Conservation (phyloP, 495 filamentous ascomycete genomes). For the Bathelium albidoporum region DNA sequence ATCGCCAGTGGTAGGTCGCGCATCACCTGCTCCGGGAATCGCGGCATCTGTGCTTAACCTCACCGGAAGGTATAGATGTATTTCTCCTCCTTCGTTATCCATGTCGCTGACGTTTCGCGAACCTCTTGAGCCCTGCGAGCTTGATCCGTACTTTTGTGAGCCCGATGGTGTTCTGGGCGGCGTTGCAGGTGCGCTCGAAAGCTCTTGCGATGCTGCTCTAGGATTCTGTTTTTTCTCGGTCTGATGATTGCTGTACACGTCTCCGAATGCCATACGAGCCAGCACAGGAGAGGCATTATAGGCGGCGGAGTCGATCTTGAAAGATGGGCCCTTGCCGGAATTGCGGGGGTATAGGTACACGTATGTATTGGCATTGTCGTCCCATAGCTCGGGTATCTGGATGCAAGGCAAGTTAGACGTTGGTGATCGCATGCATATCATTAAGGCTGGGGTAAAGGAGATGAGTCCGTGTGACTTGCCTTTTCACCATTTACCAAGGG, state of each 20-base stretch:
- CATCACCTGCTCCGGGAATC: conserved; percentile 26
- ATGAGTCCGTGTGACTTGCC: not conserved
- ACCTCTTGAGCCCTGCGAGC: conserved; percentile 28
- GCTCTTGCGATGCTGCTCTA: conserved; percentile 10
- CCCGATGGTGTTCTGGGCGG: conserved; percentile 9
- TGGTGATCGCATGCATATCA: not conserved
- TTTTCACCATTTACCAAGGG: conserved; percentile 10
- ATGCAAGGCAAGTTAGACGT: not conserved
- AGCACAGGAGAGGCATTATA: conserved; percentile 63
- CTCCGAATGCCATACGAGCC: conserved; percentile 56
- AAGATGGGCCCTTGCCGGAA: conserved; percentile 58
- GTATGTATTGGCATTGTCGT: conserved; percentile 61
- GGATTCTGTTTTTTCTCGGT: conserved; percentile 5
- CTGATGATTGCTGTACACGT: conserved; percentile 25
- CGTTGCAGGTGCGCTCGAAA: conserved; percentile 5
- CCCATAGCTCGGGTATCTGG: conserved; percentile 81
- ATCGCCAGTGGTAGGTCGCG: conserved; percentile 45
- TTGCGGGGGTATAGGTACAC: conserved; percentile 70
- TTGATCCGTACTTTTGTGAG: conserved; percentile 7
- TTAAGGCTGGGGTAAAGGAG: not conserved
- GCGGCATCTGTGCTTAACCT: conserved; percentile 23
- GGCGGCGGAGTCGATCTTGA: conserved; percentile 61
- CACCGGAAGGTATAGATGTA: conserved; percentile 15
- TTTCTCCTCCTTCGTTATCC: not conserved
- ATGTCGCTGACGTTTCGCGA: conserved; percentile 9